Evolutionary conservation across 768 basidiomycete genomes (phyloP), one percentile per base, ranked within the genome.

Genomic region (Psilocybe cubensis): DNA sequence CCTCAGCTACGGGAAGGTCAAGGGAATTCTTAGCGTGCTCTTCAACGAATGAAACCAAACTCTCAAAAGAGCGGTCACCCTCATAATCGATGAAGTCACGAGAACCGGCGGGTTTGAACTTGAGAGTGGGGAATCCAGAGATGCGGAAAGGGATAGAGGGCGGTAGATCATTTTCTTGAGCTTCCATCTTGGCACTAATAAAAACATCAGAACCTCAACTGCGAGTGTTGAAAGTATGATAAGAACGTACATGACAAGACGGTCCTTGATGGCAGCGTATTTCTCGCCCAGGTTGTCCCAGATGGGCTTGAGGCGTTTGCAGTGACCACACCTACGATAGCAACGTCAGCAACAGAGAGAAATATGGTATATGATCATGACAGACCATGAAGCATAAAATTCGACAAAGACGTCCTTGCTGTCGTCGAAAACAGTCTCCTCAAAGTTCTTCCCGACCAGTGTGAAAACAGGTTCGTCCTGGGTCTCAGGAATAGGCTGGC

Each of bases 331-430:
- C 88, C 89, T 91, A 64, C 23, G 47, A n/a, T 6, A 20, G 21
- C 38, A 21, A 17, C 21, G 42, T 59, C 28, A 50, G 27, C 52
- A 56, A 10, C 24, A 50, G 27, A 52, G 54, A 10, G 20, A 52
- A 40, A 57, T 18, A n/a, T 52, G n/a, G 33, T 20, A 20, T 14
- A 7, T 12, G 9, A 45, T 41, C 59, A 60, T 61, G 48, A 66
- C 88, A 42, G 72, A 96, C 97, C 97, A 99, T 47, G 94, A 85
- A 46, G 97, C 97, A 67, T 92, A 98, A 76, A 99, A 96, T 75
- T 98, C 96, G 63, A 98, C 80, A 67, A 99, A 94, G 66, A 98
- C 89, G 70, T 98, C 96, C 78, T 97, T 97, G 56, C 78, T 77
- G 61, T 94, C 91, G 68, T 97, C 92, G 59, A 84, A 86, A 29